phyloP scores from a whole-genome alignment of 1,284 basidiomycete genomes.

The Pseudozyma flocculosa region DNA sequence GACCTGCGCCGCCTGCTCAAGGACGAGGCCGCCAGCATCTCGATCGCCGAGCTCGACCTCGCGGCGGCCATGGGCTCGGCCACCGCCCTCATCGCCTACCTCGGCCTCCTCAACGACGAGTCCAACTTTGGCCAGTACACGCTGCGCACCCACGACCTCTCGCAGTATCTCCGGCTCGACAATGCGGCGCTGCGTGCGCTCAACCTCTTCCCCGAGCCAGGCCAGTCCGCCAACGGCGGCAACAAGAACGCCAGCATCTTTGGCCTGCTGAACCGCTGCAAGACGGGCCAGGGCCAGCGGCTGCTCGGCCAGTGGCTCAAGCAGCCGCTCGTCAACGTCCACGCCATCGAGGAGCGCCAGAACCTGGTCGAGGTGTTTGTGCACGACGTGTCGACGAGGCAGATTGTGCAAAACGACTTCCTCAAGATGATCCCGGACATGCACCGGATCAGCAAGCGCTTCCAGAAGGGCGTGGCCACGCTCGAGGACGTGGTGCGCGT shows the following conservation, averaged over 20 bases:
- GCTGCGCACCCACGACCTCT: conserved; percentile 83
- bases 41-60: conserved; percentile 69
- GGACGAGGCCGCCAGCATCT: conserved; percentile 58
- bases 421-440: conserved; percentile 92
- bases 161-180: conserved; percentile 93
- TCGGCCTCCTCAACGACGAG: conserved; percentile 77
- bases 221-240: conserved; percentile 18
- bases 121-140: conserved; percentile 79
- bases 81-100: conserved; percentile 78
- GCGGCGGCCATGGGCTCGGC: conserved; percentile 78
- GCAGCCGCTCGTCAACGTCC: conserved; percentile 89
- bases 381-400: conserved; percentile 73
- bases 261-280: conserved; percentile 90
- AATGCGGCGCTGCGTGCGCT: conserved; percentile 89
- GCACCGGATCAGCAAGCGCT: conserved; percentile 86
- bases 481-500: conserved; percentile 95
- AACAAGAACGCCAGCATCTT: conserved; percentile 67
- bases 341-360: conserved; percentile 70
- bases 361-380: conserved; percentile 79
- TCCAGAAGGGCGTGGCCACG: conserved; percentile 78
- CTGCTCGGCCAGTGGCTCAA: conserved; percentile 91
- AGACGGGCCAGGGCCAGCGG: conserved; percentile 91
- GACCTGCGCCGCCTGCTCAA: conserved; percentile 75
- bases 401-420: conserved; percentile 76
- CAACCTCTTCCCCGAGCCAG: conserved; percentile 73